Percentiles rank a stretch among this genome's conserved stretches.
Evolutionary conservation across 1,284 basidiomycete species (phyloP).

Genomic region (Tilletia indica): DNA sequence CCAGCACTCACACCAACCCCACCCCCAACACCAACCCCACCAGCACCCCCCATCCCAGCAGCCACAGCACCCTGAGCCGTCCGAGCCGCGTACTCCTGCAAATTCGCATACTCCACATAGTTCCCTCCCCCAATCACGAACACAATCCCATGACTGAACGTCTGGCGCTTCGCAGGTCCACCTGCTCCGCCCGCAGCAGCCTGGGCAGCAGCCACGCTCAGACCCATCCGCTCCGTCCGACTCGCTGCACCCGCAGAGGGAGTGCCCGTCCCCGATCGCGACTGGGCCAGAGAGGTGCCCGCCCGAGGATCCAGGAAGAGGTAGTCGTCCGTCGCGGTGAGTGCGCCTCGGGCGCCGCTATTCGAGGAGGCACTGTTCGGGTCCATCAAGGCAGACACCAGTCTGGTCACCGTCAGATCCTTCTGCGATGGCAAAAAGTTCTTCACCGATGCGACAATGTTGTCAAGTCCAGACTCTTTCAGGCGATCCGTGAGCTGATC

Average conservation of each 20-base stretch:
- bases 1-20: conserved; percentile 26
- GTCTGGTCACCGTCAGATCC: conserved; percentile 83
- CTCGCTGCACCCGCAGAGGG: not conserved
- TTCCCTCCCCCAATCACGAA: conserved; percentile 96
- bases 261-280: not conserved
- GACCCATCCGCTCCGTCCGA: conserved; percentile 23
- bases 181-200: conserved; percentile 28
- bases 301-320: conserved; percentile 79
- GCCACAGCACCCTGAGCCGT: conserved; percentile 19
- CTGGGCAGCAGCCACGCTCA: conserved; percentile 14
- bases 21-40: conserved; percentile 26
- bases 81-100: conserved; percentile 58
- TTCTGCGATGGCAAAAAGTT: conserved; percentile 97
- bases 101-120: conserved; percentile 94
- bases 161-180: conserved; percentile 63
- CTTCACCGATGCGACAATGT: conserved; percentile 94
- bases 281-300: conserved; percentile 3
- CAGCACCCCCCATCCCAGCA: conserved; percentile 34
- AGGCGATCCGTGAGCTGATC: conserved; percentile 70
- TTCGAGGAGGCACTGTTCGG: conserved; percentile 78
- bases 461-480: conserved; percentile 88
- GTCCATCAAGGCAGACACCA: conserved; percentile 96
- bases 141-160: conserved; percentile 73
- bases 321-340: conserved; percentile 92
- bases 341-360: conserved; percentile 27